Evolutionary conservation across 805 yeast genomes (phyloP).

Genomic region (Candida mattraensis): DNA sequence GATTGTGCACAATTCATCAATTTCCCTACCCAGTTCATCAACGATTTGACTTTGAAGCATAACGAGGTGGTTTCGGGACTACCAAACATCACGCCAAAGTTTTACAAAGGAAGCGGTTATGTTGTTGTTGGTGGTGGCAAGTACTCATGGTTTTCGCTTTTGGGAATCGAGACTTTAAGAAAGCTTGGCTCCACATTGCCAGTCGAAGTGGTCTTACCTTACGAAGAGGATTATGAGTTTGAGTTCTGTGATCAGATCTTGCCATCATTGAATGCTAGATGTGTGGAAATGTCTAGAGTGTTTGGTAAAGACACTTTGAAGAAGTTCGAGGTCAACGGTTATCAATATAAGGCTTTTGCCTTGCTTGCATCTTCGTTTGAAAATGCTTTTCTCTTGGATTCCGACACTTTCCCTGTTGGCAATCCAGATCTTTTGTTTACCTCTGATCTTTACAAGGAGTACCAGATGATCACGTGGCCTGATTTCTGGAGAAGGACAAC

Average conservation of each 20-base stretch:
- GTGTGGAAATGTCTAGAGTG: conserved; percentile 63
- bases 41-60: conserved; percentile 35
- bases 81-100: conserved; percentile 29
- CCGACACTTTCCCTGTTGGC: conserved; percentile 71
- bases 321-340: conserved; percentile 54
- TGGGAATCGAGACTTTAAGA: conserved; percentile 65
- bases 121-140: conserved; percentile 81
- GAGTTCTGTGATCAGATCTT: conserved; percentile 65
- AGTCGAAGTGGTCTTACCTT: conserved; percentile 79
- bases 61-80: conserved; percentile 30
- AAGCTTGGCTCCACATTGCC: conserved; percentile 69
- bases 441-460: conserved; percentile 51
- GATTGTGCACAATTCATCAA: conserved; percentile 28
- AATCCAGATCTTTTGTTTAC: conserved; percentile 62
- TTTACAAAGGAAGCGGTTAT: conserved; percentile 45
- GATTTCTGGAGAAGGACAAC: conserved; percentile 88
- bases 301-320: conserved; percentile 54
- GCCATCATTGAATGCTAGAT: conserved; percentile 62
- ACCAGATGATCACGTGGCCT: conserved; percentile 70
- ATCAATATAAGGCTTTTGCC: conserved; percentile 71
- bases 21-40: conserved; percentile 32
- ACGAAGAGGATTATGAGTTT: conserved; percentile 65
- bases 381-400: conserved; percentile 68
- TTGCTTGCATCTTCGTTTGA: conserved; percentile 71
- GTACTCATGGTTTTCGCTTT: conserved; percentile 67